Evolutionary conservation across 2,329 filamentous ascomycete species (phyloP).

Genomic region (Colletotrichum karsti): DNA sequence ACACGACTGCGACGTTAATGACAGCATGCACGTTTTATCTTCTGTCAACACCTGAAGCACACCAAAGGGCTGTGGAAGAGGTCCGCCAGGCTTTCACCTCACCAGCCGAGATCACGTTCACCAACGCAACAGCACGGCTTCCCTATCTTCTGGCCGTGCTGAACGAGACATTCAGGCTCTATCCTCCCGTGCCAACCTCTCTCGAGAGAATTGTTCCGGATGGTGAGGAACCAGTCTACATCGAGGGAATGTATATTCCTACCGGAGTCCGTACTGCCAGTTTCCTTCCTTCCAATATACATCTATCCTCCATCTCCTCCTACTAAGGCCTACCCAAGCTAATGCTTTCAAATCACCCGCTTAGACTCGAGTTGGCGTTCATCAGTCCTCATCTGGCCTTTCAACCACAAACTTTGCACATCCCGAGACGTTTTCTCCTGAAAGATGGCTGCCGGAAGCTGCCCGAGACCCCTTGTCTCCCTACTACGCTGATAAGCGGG

Average conservation of each 20-base stretch:
- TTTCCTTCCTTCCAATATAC: not conserved
- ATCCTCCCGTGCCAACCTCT: not conserved
- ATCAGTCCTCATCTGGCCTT: conserved; percentile 36
- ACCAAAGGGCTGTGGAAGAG: conserved; percentile 42
- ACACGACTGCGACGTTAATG: conserved; percentile 43
- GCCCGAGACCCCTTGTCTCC: conserved; percentile 14
- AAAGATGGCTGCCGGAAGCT: conserved; percentile 42
- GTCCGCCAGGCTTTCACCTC: conserved; percentile 42
- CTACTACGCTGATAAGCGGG: conserved; percentile 5
- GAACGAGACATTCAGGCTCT: conserved; percentile 8
- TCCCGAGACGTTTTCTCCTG: conserved; percentile 52
- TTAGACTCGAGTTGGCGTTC: conserved; percentile 45
- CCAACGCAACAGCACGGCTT: conserved; percentile 35
- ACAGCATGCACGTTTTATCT: conserved; percentile 28
- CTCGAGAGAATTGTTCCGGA: not conserved
- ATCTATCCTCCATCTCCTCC: not conserved
- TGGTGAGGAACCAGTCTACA: not conserved
- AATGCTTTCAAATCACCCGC: too few species aligned
- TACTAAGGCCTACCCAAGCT: too few species aligned
- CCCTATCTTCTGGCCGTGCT: conserved; percentile 32
- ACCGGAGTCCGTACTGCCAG: too few species aligned
- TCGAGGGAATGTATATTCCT: not conserved
- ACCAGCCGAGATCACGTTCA: conserved; percentile 45
- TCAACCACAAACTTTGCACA: conserved; percentile 46
- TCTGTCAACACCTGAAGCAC: not conserved